Base-by-base conservation (phyloP, 345 rosid species). In the Bruguiera gymnorhiza region DNA sequence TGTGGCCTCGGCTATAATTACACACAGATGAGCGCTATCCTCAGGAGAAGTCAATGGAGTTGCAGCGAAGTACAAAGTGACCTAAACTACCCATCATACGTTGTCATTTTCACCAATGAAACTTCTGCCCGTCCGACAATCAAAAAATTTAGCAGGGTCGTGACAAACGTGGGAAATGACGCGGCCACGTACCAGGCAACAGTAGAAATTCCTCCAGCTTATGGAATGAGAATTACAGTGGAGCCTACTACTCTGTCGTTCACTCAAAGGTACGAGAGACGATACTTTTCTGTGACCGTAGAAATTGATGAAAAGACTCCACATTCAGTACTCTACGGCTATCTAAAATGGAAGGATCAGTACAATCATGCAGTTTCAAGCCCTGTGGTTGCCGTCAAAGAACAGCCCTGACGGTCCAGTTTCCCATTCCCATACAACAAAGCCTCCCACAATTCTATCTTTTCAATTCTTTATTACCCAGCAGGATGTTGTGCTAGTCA, bases 291-390 rank as follows among this genome's bases (percentile, higher is more conserved):
- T 3, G 26, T 75, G n/a, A 65, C 53, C 21, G 8, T 75, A 60
- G 70, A 70, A 30, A 37, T 70, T 1, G 79, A 70, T n/a, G 23
- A 65, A 52, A 65, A 65, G 18, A 63, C 63, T 51, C 70, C 76
- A 39, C 34, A 36, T 0, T 58, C 74, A 71, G 62, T 43, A 11
- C 50, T 68, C 6, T 76, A 74, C 60, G 83, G 84, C 30, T 66
- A 10, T 48, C 81, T 83, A 23, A 73, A 66, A 64, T 86, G 89
- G 89, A 24, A 60, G 31, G 86, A 83, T 74, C 80, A 83, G 21
- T 59, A 68, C 64, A 66, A 66, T 18, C 86, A 65, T 55, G 62
- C 43, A 0, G 86, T 75, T 8, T 78, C 82, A 20, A 83, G 87
- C 70, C 83, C 87, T 31, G 0, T 80, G 9, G 84, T 82, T 13